Base-by-base conservation (phyloP, 257 asterid species). In the Nicotiana obtusifolia region DNA sequence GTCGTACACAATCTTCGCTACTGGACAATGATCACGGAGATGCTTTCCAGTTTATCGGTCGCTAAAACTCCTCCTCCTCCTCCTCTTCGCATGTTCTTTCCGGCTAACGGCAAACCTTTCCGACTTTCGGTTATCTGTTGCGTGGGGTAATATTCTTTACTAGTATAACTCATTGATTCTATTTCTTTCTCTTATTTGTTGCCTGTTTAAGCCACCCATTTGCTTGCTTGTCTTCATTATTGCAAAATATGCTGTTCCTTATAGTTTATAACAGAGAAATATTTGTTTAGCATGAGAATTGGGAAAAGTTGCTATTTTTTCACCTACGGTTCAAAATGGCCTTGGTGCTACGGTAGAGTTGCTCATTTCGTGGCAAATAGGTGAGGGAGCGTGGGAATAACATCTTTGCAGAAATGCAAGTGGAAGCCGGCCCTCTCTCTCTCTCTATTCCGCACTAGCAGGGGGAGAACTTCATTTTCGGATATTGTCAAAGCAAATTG, bases 71-170 rank as follows among this genome's bases (percentile, higher is more conserved):
- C 4, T 77, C 47, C 22, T 80, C 15, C 73, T 64, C 47, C 19
- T 20, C 47, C 64, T 53, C 17, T 13, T 13, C 17, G 6, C 59
- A 69, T 5, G 13, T 61, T 64, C 78, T 41, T 53, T 30, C 20
- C 33, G 30, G 16, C 54, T 31, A 17, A 64, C 13, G 31, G 54
- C 67, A 80, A 80, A 80, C 49, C 22, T 64, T 20, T 54, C 35
- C 65, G 52, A 80, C 56, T 78, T 80, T 26, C 33, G 7, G 47
- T 31, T 19, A 56, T 80, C 44, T 69, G 37, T 65, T 80, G 78
- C 78, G 7, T 20, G 24, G 77, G 83, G 78, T 80, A 80, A 8
- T 37, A 16, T 6, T 26, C 9, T 80, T 47, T 73, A 19, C 54
- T 33, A 60, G 62, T 56, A 56, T 59, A 5, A 24, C 65, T 60